phyloP scores from a whole-genome alignment of 2,329 filamentous ascomycete species.

The Bipolaris victoriae region DNA sequence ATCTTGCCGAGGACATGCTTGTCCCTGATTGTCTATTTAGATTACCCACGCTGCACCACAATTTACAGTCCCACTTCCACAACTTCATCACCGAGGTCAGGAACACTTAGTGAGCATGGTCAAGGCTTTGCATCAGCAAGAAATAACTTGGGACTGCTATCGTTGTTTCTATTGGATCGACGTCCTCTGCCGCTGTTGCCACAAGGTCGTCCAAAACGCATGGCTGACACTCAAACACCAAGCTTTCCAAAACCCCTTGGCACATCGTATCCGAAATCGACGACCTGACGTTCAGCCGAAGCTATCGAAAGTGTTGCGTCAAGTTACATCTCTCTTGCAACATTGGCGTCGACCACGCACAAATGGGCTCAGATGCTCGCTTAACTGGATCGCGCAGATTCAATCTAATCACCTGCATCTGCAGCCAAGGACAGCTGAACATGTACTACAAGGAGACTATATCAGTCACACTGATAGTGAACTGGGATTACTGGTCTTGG shows the following conservation, averaged over 20 bases:
- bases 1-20: constrained; percentile 8
- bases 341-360: not conserved
- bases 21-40: constrained; percentile 21
- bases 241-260: no score
- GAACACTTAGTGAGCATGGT: not conserved
- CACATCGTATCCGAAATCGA: not conserved
- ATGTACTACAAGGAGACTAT: constrained; percentile 18
- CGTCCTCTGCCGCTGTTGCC: not conserved
- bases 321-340: not conserved
- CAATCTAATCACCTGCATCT: not conserved
- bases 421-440: constrained; percentile 8
- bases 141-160: not conserved
- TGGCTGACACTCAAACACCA: not conserved
- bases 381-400: constrained; percentile 2
- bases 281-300: not conserved
- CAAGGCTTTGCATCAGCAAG: not conserved
- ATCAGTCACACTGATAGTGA: constrained; percentile 2
- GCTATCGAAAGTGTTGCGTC: not conserved
- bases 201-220: not conserved
- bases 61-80: constrained; percentile 21
- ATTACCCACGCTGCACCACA: constrained; percentile 18
- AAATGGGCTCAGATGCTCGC: not conserved
- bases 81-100: not conserved
- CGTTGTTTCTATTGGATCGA: not conserved
- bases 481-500: not conserved